These are phyloP conservation scores for Geotrichum citri-aurantii DNA, from an alignment of 1,139 yeast species.

Conservation along the genomic window DNA sequence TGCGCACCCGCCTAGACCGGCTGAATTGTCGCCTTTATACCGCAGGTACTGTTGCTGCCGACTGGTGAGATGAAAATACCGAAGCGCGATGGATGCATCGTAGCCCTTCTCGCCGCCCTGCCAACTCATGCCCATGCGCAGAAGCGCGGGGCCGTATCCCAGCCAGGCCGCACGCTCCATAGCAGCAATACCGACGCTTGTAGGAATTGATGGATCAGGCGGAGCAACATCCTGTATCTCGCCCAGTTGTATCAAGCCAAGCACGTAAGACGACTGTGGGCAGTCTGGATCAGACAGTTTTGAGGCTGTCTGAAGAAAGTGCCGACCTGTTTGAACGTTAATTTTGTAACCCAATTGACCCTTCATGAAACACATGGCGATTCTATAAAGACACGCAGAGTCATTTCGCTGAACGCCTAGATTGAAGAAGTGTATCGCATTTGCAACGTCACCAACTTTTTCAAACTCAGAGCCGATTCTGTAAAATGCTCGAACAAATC, in stretches of 20 bases:
- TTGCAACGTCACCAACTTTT: constrained; percentile 14
- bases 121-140: constrained; percentile 39
- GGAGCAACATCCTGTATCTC: constrained; percentile 29
- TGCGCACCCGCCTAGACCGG: constrained; percentile 30
- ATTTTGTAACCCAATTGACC: constrained; percentile 32
- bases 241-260: constrained; percentile 35
- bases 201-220: constrained; percentile 14
- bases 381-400: constrained; percentile 20
- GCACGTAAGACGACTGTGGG: constrained; percentile 37
- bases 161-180: constrained; percentile 36
- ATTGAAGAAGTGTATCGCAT: constrained; percentile 16
- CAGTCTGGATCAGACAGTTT: constrained; percentile 35
- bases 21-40: constrained; percentile 20
- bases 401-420: constrained; percentile 18
- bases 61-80: constrained; percentile 38
- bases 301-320: constrained; percentile 30
- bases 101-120: constrained; percentile 36
- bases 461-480: constrained; percentile 32
- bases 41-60: constrained; percentile 32
- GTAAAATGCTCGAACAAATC: constrained; percentile 34
- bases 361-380: constrained; percentile 35
- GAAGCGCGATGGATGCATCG: constrained; percentile 35
- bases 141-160: constrained; percentile 38
- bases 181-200: constrained; percentile 30
- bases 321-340: constrained; percentile 29